Evolutionary conservation across 176 grass and related monocot species (phyloP), one percentile per base, ranked within the genome.

Genomic region (Saccharum spontaneum): DNA sequence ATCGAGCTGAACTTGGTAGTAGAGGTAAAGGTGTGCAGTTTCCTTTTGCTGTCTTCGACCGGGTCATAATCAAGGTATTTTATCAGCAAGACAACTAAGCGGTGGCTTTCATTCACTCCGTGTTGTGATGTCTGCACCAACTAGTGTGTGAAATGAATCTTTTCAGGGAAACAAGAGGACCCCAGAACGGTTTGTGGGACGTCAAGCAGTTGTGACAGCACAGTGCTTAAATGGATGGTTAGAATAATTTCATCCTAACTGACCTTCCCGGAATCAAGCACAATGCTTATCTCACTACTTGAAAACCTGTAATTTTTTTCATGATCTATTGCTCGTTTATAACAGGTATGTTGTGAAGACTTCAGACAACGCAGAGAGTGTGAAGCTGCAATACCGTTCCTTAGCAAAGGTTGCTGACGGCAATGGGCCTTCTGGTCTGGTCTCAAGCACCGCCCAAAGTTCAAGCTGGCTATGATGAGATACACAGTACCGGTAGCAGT

Each of bases 211-310:
- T 80, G 94, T 92, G 46, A 97, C 90, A 7, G 86, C 92, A 22
- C 94, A 94, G n/a, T 97, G 94, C 74, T 85, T 97, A 80, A 97
- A 97, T 85, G 94, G 92, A 92, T 94, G 94, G 94, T 97, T 74
- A 82, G 74, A 73, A 82, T 15, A 10, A 36, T 75, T 82, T 45
- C 4, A 17, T 62, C 55, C 5, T 24, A 80, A 28, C 36, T 17
- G 66, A n/a, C 36, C 33, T 52, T 80, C 48, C 17, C 26, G 0
- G 64, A 43, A 81, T 30, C 1, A 30, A 81, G 38, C 6, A 10
- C 7, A 20, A 3, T 14, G 5, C 63, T 69, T 62, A 33, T 20
- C 15, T 76, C 8, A 37, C 67, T 26, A 26, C n/a, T 38, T 7
- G 24, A 12, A 79, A 34, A 67, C 28, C 20, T 6, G 0, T 5